Evolutionary conservation across 768 basidiomycete genomes (phyloP), one percentile per base, ranked within the genome.

Genomic region (Nevesoporus exiguus): DNA sequence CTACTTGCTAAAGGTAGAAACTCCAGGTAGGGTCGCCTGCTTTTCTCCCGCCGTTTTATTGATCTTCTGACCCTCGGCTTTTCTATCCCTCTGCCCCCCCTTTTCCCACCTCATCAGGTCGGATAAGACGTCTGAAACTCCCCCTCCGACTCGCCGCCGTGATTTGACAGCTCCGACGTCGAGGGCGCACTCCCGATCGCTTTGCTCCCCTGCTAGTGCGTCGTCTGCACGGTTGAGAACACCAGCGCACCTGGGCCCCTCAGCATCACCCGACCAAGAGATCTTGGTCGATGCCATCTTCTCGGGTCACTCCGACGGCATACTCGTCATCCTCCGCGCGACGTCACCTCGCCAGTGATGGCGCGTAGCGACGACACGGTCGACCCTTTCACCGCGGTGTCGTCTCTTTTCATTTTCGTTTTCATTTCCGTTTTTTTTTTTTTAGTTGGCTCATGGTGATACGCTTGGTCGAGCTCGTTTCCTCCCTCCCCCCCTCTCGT

Each of bases 271-370:
- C 7, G 57, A 52, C 49, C 51, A 65, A 36, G 79, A 79, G 60
- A 74, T 85, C 49, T 59, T 75, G 30, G 87, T 91, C 13, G 90
- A 91, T 62, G 86, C 88, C 2, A 90, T 92, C 51, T 90, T 92
- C 65, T 89, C 88, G 31, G 89, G 86, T 5, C 90, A 91, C 66
- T 91, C 90, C 27, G 90, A 92, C 64, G 90, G 90, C 5, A 75
- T 92, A 52, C 82, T 92, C 74, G 86, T 90, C 57, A 88, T 92
- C 59, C 71, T 92, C 13, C 81, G 90, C 21, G 72, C 77, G 44
- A 77, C 80, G 33, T 65, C 71, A 34, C 51, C 62, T 9, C 41
- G 44, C 33, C 6, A 37, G 17, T 19, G 13, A 33, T 33, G 10
- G 34, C 34, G 34, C 34, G 34, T 36, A 15, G 34, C 34, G 5